Evolutionary conservation across 148 eudicot genomes (phyloP).

Genomic region (Selenicereus undatus): DNA sequence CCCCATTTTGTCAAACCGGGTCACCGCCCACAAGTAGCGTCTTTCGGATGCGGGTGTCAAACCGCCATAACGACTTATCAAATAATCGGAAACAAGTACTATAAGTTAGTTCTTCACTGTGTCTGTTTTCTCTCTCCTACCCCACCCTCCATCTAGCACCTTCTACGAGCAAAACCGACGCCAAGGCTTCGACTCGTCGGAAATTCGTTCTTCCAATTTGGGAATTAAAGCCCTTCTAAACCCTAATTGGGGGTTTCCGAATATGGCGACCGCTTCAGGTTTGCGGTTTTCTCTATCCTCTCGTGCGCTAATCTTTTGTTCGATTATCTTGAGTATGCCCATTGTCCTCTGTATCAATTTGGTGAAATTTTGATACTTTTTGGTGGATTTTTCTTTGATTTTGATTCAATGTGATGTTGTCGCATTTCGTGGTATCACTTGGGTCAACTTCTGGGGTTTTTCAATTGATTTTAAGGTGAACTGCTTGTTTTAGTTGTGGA

Average conservation of each 20-base stretch:
- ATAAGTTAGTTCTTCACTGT: too few species aligned
- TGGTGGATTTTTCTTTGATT: not conserved
- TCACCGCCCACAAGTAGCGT: not conserved
- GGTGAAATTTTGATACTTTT: not conserved
- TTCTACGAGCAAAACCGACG: not conserved
- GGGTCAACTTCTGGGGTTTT: not conserved
- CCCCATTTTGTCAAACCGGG: not conserved
- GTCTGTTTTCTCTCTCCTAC: not conserved
- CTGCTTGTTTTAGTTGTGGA: too few species aligned
- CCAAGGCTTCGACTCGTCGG: not conserved
- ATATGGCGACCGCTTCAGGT: constrained; percentile 54
- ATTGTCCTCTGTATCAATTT: not conserved
- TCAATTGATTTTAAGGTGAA: too few species aligned
- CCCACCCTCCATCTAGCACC: not conserved
- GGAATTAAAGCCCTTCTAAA: not conserved
- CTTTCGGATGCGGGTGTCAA: not conserved
- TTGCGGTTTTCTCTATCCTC: not conserved
- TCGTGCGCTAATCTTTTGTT: not conserved
- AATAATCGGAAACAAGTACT: not conserved
- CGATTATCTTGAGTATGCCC: not conserved
- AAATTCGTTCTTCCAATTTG: not conserved
- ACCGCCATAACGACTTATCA: not conserved
- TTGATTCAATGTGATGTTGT: not conserved
- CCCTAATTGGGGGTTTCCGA: constrained; percentile 5
- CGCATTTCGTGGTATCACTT: not conserved